Conservation (phyloP, 2,329 filamentous ascomycete species). For the Fusarium ramigenum region DNA sequence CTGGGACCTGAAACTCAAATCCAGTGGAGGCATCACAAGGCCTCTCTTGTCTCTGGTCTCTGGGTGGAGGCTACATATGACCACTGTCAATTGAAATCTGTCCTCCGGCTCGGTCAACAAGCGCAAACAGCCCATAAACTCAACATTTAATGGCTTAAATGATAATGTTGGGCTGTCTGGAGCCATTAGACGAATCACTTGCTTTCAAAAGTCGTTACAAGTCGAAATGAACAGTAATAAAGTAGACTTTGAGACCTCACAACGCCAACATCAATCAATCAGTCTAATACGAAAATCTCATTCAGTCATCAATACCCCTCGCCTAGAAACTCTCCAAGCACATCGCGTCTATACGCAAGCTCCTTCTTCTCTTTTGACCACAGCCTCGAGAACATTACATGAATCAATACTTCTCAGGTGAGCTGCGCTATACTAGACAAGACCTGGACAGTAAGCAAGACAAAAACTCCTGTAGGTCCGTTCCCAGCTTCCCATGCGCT, state of each 20-base stretch:
- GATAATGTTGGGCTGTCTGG: background rate
- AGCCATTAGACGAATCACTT: background rate
- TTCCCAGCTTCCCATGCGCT: constrained; percentile 28
- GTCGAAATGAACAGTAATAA: background rate
- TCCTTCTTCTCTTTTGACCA: constrained; percentile 22
- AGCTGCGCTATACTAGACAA: constrained; percentile 12
- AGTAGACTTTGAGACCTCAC: background rate
- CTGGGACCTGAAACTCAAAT: constrained; percentile 11
- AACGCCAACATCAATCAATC: background rate
- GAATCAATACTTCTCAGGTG: constrained; percentile 14
- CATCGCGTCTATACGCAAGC: constrained; percentile 34
- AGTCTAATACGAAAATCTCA: constrained; percentile 39
- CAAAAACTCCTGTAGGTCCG: constrained; percentile 35
- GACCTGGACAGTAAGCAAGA: constrained; percentile 26
- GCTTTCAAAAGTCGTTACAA: background rate
- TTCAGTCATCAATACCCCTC: constrained; percentile 42
- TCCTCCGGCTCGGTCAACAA: constrained; percentile 1
- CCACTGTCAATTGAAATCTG: constrained; percentile 17
- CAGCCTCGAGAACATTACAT: constrained; percentile 37
- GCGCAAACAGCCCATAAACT: background rate
- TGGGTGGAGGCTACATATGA: constrained; percentile 4
- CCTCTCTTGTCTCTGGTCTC: background rate
- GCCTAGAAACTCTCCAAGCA: constrained; percentile 30
- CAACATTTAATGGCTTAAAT: background rate
- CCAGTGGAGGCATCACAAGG: constrained; percentile 14